Evolutionary conservation across 2,329 filamentous ascomycete genomes (phyloP).

Genomic region (Alternaria viburni): DNA sequence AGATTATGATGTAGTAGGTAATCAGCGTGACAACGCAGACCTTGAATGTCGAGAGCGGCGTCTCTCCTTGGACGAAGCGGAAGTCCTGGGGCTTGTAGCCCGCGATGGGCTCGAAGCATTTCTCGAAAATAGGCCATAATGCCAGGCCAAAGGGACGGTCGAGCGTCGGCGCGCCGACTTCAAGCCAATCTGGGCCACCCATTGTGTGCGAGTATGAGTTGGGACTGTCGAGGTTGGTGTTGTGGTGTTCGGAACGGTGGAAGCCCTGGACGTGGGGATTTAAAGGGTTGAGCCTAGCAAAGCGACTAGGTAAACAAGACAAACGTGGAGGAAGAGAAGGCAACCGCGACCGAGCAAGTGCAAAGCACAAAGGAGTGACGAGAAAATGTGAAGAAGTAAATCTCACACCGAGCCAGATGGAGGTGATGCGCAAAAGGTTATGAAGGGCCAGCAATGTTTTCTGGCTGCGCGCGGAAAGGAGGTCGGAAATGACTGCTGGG

Average conservation of each 20-base stretch:
- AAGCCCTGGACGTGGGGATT: slow-evolving; percentile 7
- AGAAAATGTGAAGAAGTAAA: slow-evolving; percentile 30
- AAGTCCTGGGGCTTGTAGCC: slow-evolving; percentile 90
- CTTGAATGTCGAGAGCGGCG: slow-evolving; percentile 88
- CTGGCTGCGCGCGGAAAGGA: slow-evolving; percentile 41
- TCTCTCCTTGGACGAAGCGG: slow-evolving; percentile 78
- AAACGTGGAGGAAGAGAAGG: slow-evolving; percentile 18
- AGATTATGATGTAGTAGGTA: slow-evolving; percentile 91
- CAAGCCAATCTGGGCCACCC: slow-evolving; percentile 60
- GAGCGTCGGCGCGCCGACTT: slow-evolving; percentile 72
- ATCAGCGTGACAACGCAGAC: slow-evolving; percentile 81
- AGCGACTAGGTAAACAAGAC: slow-evolving; percentile 19
- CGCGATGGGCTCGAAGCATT: slow-evolving; percentile 75
- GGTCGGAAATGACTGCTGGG: slow-evolving; percentile 44
- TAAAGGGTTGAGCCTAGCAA: slow-evolving; percentile 14
- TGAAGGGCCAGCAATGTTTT: slow-evolving; percentile 34
- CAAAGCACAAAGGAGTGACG: slow-evolving; percentile 41
- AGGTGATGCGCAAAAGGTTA: slow-evolving; percentile 23
- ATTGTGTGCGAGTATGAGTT: slow-evolving; percentile 46
- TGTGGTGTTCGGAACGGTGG: slow-evolving; percentile 1
- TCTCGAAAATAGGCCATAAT: slow-evolving; percentile 94
- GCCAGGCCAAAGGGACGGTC: slow-evolving; percentile 91
- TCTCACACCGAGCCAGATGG: slow-evolving; percentile 22
- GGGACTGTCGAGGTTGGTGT: slow-evolving; percentile 3
- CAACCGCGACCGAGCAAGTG: slow-evolving; percentile 27